These are phyloP conservation scores for Lyophyllum semitale DNA, from an alignment of 768 basidiomycete genomes.

Conservation along the genomic window DNA sequence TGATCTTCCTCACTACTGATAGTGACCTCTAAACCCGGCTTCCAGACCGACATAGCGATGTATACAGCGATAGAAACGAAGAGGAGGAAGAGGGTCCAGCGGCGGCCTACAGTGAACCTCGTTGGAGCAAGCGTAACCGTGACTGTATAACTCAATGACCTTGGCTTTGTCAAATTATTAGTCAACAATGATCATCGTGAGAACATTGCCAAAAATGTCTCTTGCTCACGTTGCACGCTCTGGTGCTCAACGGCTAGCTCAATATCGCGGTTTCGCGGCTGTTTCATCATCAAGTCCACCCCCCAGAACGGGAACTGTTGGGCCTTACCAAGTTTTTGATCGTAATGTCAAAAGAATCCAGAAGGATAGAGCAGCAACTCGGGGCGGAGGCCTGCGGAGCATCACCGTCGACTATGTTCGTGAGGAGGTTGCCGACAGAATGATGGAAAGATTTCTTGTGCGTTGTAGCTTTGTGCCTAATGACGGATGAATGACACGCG, in stretches of 20 bases:
- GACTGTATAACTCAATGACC: neutral
- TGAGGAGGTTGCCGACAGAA: slow-evolving; percentile 85
- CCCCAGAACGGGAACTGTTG: slow-evolving; percentile 46
- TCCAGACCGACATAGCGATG: slow-evolving; percentile 16
- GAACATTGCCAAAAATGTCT: slow-evolving; percentile 21
- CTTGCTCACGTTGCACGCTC: slow-evolving; percentile 19
- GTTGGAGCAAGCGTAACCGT: neutral
- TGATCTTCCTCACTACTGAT: slow-evolving; percentile 32
- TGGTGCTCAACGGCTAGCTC: slow-evolving; percentile 9
- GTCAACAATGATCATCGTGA: slow-evolving; percentile 7
- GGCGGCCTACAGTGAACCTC: neutral
- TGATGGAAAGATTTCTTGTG: slow-evolving; percentile 90
- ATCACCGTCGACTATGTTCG: slow-evolving; percentile 89
- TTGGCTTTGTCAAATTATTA: neutral
- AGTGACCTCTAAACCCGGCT: slow-evolving; percentile 3
- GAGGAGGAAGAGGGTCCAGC: neutral
- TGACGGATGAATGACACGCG: neutral
- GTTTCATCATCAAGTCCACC: slow-evolving; percentile 44
- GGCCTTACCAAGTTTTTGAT: slow-evolving; percentile 87
- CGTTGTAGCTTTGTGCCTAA: slow-evolving; percentile 13
- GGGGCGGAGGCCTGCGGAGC: slow-evolving; percentile 60
- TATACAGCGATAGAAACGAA: neutral
- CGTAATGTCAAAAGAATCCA: slow-evolving; percentile 76
- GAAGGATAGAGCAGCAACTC: slow-evolving; percentile 68
- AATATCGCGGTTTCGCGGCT: slow-evolving; percentile 48